Percentiles rank a stretch among this genome's conserved stretches.
Evolutionary conservation across 139 green algal genomes (phyloP).

Genomic region (Trebouxia sp.): DNA sequence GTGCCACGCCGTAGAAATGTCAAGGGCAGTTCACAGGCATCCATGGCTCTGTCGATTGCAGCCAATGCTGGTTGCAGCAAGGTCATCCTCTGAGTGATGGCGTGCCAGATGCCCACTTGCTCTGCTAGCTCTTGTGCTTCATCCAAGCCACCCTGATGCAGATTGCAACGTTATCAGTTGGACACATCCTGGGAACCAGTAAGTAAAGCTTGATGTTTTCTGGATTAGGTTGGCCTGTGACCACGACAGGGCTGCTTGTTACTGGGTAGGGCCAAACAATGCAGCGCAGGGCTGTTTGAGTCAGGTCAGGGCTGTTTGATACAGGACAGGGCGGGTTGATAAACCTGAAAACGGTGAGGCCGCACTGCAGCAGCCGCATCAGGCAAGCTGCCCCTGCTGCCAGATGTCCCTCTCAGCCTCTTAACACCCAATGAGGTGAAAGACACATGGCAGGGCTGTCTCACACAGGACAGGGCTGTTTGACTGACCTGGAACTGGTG

Average conservation of each 20-base stretch:
- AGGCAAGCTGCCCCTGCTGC: background rate
- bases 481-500: slow-evolving; percentile 2
- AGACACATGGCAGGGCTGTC: no score
- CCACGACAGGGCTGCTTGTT: no score
- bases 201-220: no score
- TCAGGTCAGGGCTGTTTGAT: no score
- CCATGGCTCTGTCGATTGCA: background rate
- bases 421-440: slow-evolving; percentile 2
- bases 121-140: background rate
- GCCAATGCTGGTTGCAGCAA: background rate
- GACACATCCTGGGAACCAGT: no score
- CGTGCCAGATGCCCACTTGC: background rate
- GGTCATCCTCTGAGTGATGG: background rate
- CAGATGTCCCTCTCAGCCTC: background rate
- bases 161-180: no score
- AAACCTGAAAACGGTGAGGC: background rate
- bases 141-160: background rate
- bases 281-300: no score
- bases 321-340: no score
- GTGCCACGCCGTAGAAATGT: slow-evolving; percentile 36
- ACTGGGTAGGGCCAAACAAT: no score
- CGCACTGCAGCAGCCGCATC: background rate
- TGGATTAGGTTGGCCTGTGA: no score
- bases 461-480: no score
- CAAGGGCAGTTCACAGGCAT: slow-evolving; percentile 31